These are phyloP conservation scores for Mitragyna speciosa DNA, from an alignment of 257 asterid species.

Conservation along the genomic window DNA sequence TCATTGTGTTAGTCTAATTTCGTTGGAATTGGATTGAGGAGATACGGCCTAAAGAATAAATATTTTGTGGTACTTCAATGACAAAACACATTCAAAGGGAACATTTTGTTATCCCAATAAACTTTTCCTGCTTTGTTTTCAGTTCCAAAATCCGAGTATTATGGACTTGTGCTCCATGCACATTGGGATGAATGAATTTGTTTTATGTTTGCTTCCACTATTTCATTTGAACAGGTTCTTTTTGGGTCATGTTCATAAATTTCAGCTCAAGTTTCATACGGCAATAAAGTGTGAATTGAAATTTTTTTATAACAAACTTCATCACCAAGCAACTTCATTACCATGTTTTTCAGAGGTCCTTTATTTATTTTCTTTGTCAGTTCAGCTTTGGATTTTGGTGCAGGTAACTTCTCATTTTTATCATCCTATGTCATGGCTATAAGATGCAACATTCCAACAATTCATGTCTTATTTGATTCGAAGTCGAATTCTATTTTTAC, in stretches of 20 bases:
- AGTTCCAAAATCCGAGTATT: slow-evolving; percentile 22
- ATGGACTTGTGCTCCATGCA: slow-evolving; percentile 26
- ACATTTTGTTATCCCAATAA: not conserved
- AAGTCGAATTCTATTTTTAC: too few relatives aligned
- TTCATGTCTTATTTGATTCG: too few relatives aligned
- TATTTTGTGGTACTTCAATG: not conserved
- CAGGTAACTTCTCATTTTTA: not conserved
- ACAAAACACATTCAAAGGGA: slow-evolving; percentile 1
- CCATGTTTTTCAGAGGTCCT: not conserved
- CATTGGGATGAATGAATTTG: slow-evolving; percentile 17
- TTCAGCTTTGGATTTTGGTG: not conserved
- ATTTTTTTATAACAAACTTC: not conserved
- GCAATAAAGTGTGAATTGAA: too few relatives aligned
- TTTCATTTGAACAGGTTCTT: not conserved
- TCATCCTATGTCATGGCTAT: not conserved
- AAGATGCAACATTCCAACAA: not conserved
- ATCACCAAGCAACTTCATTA: not conserved
- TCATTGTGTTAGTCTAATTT: not conserved
- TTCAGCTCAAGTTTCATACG: not conserved
- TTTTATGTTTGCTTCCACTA: not conserved
- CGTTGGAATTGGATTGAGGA: not conserved
- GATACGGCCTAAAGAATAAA: not conserved
- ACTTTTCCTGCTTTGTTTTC: slow-evolving; percentile 24
- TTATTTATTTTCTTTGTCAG: too few relatives aligned
- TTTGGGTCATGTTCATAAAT: not conserved